Percentiles rank a stretch among this genome's conserved stretches.
Conservation (phyloP, 306 rosid species). For the Crataegus laevigata region DNA sequence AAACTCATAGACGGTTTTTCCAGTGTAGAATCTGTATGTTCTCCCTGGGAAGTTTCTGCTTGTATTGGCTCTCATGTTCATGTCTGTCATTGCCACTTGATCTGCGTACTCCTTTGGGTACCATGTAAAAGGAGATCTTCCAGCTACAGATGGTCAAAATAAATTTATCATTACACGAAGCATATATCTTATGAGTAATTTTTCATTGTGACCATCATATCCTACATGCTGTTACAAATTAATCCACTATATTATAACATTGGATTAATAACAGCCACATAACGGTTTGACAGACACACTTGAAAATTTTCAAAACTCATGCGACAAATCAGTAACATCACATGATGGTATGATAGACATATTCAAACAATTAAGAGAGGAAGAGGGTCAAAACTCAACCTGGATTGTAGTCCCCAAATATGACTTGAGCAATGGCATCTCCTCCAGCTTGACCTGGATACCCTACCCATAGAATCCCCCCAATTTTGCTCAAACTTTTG, state of each 20-base stretch:
- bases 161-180: not conserved
- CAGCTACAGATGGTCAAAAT: constrained; percentile 30
- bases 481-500: constrained; percentile 32
- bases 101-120: constrained; percentile 59
- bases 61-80: constrained; percentile 69
- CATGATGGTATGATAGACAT: too few species aligned
- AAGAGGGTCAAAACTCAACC: constrained; percentile 12
- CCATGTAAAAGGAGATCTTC: constrained; percentile 70
- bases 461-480: constrained; percentile 63
- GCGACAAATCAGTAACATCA: too few species aligned
- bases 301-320: too few species aligned
- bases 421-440: constrained; percentile 59
- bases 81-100: constrained; percentile 66
- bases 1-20: constrained; percentile 42
- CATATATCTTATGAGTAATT: too few species aligned
- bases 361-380: not conserved
- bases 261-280: too few species aligned
- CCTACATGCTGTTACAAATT: not conserved
- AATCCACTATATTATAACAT: not conserved
- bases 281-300: too few species aligned
- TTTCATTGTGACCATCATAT: too few species aligned
- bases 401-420: constrained; percentile 70
- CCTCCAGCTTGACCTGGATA: constrained; percentile 81
- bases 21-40: constrained; percentile 65
- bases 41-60: constrained; percentile 57